phyloP scores from a whole-genome alignment of 352 stramenopile species.

The Phytophthora ramorum region DNA sequence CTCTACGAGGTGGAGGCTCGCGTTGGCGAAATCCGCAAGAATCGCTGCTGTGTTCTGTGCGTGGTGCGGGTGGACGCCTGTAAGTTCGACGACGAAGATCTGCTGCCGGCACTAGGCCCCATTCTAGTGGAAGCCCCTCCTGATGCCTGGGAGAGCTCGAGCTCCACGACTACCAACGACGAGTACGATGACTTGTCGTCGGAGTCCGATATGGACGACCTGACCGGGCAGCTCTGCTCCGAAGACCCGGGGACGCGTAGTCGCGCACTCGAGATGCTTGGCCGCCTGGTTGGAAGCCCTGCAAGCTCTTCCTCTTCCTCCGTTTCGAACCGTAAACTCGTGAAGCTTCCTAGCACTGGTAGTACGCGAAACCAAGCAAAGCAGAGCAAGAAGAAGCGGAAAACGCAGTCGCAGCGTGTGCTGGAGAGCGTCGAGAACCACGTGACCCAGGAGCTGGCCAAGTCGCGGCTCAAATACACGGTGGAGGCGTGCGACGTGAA shows the following conservation, averaged over 20 bases:
- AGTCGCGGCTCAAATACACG: constrained; percentile 29
- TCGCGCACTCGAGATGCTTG: constrained; percentile 52
- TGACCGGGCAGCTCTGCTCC: constrained; percentile 50
- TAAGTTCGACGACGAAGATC: constrained; percentile 54
- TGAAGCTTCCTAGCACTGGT: constrained; percentile 8
- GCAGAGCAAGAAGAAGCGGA: constrained; percentile 12
- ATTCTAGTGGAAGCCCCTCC: constrained; percentile 53
- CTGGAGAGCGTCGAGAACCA: constrained; percentile 50
- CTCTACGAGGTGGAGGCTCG: constrained; percentile 51
- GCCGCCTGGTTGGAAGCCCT: constrained; percentile 41
- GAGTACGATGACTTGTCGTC: constrained; percentile 37
- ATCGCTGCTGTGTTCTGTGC: constrained; percentile 50
- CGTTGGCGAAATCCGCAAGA: constrained; percentile 45
- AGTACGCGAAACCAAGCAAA: background rate
- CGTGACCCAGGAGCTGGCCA: constrained; percentile 39
- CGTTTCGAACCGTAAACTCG: constrained; percentile 26
- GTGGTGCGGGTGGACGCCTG: constrained; percentile 52
- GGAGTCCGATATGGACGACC: constrained; percentile 38
- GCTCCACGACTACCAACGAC: constrained; percentile 31
- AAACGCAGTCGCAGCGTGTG: constrained; percentile 40
- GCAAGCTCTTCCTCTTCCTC: constrained; percentile 27
- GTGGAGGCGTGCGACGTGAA: constrained; percentile 30
- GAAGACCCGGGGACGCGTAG: constrained; percentile 50
- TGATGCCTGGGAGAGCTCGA: constrained; percentile 42
- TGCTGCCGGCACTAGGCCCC: constrained; percentile 50